Evolutionary conservation across 2,329 filamentous ascomycete species (phyloP).

Genomic region (Monilinia fructicola): DNA sequence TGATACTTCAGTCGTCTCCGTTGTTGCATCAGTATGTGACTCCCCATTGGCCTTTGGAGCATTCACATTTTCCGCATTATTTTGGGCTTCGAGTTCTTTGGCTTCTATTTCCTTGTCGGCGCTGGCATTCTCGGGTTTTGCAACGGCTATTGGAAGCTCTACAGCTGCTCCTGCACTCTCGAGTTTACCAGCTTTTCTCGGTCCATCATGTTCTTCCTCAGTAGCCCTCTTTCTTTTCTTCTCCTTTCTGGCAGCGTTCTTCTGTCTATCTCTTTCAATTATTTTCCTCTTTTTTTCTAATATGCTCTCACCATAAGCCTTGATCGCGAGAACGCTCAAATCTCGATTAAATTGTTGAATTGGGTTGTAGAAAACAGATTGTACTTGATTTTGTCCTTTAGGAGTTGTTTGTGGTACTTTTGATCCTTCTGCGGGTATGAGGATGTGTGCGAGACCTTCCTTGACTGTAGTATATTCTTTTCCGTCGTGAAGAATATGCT

Average conservation of each 20-base stretch:
- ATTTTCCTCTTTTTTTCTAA: constrained; percentile 48
- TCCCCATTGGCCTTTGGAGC: not conserved
- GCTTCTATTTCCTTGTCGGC: not conserved
- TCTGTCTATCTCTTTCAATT: constrained; percentile 46
- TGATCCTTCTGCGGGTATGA: constrained; percentile 56
- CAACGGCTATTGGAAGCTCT: not conserved
- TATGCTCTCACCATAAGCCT: constrained; percentile 75
- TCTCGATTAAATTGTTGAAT: constrained; percentile 99
- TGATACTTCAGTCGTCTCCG: not conserved
- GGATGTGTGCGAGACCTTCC: constrained; percentile 67
- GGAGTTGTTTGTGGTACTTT: constrained; percentile 46
- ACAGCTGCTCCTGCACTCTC: constrained; percentile 16
- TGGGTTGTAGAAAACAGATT: constrained; percentile 96
- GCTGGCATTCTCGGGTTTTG: not conserved
- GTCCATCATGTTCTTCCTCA: constrained; percentile 35
- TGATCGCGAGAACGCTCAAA: constrained; percentile 87
- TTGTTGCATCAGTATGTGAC: not conserved
- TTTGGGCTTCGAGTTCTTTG: not conserved
- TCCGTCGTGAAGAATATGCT: constrained; percentile 46
- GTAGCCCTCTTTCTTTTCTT: constrained; percentile 51
- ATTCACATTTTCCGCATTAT: not conserved
- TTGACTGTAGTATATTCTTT: constrained; percentile 60
- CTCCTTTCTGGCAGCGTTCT: constrained; percentile 42
- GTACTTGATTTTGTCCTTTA: constrained; percentile 58
- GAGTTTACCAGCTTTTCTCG: constrained; percentile 42